Percentiles rank a stretch among this genome's conserved stretches.
Conservation (phyloP, 176 grass and related monocot genomes). For the Puccinellia tenuiflora region DNA sequence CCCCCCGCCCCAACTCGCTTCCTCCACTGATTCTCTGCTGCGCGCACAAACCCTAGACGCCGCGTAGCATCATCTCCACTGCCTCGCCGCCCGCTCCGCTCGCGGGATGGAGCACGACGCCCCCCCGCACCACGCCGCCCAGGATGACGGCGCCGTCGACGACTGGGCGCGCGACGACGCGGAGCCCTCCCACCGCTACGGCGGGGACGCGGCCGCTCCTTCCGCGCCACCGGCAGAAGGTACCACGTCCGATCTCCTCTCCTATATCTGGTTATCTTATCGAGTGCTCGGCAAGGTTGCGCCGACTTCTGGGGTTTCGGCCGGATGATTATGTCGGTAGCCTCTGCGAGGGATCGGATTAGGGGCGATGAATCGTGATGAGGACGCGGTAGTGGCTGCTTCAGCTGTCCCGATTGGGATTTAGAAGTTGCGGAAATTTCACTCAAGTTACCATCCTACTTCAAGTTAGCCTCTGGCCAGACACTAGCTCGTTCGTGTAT, state of each 20-base stretch:
- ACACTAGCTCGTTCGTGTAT: not conserved
- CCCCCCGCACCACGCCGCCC: not conserved
- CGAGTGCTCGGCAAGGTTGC: not conserved
- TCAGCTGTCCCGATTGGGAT: not conserved
- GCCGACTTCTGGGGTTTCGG: not conserved
- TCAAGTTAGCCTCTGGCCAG: not conserved
- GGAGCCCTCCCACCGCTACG: constrained; percentile 12
- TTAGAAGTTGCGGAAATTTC: not conserved
- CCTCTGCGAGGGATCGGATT: not conserved
- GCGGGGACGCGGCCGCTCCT: not conserved
- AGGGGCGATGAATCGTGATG: not conserved
- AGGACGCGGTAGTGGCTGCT: not conserved
- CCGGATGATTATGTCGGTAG: not conserved
- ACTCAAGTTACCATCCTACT: not conserved
- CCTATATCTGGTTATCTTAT: not conserved
- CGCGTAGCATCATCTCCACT: not conserved
- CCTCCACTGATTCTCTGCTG: not conserved
- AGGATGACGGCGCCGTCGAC: constrained; percentile 23
- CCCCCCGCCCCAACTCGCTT: not conserved
- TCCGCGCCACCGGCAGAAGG: constrained; percentile 27
- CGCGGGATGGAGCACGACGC: constrained; percentile 33
- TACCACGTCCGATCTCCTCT: not conserved
- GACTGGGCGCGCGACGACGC: constrained; percentile 70
- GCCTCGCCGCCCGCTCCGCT: not conserved
- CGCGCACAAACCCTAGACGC: constrained; percentile 23